phyloP scores from a whole-genome alignment of 768 basidiomycete species.

The Podaxis sp. region DNA sequence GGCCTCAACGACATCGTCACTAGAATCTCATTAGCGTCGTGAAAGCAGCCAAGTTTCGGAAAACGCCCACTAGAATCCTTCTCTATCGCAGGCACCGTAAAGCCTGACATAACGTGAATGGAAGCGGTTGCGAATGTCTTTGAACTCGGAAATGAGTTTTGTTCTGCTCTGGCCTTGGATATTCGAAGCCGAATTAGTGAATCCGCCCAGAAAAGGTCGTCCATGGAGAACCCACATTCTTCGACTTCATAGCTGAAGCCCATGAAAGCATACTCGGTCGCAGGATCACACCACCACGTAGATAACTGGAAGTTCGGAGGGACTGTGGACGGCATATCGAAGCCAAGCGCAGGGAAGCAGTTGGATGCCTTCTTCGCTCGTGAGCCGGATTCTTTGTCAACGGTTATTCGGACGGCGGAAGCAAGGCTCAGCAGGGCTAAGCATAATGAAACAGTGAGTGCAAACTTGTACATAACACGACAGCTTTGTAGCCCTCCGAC shows the following conservation, averaged over 20 bases:
- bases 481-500: not conserved
- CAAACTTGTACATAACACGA: not conserved
- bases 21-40: conserved; percentile 10
- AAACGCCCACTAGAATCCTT: conserved; percentile 34
- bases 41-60: not conserved
- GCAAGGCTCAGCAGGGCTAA: not conserved
- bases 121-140: conserved; percentile 50
- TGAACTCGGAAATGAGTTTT: conserved; percentile 49
- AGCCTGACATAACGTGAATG: conserved; percentile 54
- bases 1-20: conserved; percentile 52
- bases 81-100: conserved; percentile 36
- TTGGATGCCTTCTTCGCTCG: conserved; percentile 1
- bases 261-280: conserved; percentile 60
- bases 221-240: conserved; percentile 38
- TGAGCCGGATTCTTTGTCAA: not conserved
- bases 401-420: not conserved
- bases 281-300: conserved; percentile 54
- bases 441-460: not conserved
- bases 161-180: conserved; percentile 45
- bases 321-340: conserved; percentile 44
- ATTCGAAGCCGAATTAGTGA: not conserved
- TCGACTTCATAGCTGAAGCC: conserved; percentile 68
- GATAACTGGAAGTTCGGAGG: conserved; percentile 32
- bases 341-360: conserved; percentile 38
- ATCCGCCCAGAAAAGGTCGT: not conserved